phyloP scores from a whole-genome alignment of 129 eudicot species.

The Lactuca saligna region DNA sequence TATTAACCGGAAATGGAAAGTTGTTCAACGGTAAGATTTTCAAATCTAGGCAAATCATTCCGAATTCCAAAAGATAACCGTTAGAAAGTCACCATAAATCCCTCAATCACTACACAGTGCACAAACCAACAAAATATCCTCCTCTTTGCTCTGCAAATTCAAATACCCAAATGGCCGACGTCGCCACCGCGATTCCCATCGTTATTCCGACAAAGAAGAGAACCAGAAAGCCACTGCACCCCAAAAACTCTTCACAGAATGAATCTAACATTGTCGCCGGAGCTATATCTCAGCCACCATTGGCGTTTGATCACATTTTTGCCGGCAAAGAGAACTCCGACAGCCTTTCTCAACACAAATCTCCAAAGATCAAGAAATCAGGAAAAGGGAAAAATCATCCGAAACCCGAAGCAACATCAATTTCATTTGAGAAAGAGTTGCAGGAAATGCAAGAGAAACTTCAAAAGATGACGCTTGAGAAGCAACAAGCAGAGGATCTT shows the following conservation, averaged over 20 bases:
- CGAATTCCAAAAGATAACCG: slow-evolving; percentile 38
- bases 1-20: no score
- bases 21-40: slow-evolving; percentile 19
- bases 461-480: slow-evolving; percentile 69
- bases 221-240: slow-evolving; percentile 62
- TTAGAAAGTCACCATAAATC: slow-evolving; percentile 26
- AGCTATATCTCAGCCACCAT: slow-evolving; percentile 28
- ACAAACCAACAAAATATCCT: slow-evolving; percentile 10
- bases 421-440: slow-evolving; percentile 61
- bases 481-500: slow-evolving; percentile 74
- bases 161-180: slow-evolving; percentile 53
- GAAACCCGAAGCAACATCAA: neutral
- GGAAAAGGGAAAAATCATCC: slow-evolving; percentile 35
- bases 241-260: slow-evolving; percentile 47
- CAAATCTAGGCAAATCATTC: neutral
- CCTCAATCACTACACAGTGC: slow-evolving; percentile 6
- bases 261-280: slow-evolving; percentile 66
- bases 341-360: slow-evolving; percentile 48
- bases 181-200: slow-evolving; percentile 28
- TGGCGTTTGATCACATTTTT: slow-evolving; percentile 13
- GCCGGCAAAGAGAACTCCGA: slow-evolving; percentile 63
- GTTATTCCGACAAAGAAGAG: slow-evolving; percentile 57
- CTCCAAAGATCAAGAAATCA: slow-evolving; percentile 39
- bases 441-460: slow-evolving; percentile 85
- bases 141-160: slow-evolving; percentile 11